Conservation (phyloP, 2,329 filamentous ascomycete species). For the Sordariomycetes sp. region DNA sequence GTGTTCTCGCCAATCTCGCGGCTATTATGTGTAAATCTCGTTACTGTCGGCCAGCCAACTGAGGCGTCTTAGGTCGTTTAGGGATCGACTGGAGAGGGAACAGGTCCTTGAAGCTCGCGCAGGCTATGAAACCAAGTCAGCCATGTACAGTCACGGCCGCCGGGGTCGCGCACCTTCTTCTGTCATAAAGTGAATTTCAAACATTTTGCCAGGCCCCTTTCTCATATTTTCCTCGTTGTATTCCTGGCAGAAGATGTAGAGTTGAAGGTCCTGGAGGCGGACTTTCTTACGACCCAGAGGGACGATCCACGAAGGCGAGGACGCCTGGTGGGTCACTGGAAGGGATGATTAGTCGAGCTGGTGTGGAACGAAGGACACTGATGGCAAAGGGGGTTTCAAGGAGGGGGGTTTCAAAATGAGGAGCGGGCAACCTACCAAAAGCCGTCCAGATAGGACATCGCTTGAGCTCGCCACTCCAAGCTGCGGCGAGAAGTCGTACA, state of each 20-base stretch:
- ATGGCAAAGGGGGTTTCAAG: not conserved
- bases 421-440: conserved; percentile 39
- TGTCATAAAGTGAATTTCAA: conserved; percentile 40
- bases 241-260: conserved; percentile 49
- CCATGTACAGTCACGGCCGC: too few species aligned
- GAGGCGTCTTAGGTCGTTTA: not conserved
- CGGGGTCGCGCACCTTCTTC: conserved; percentile 30
- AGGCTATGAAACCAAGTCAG: too few species aligned
- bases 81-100: not conserved
- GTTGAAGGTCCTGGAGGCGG: conserved; percentile 43
- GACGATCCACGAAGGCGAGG: conserved; percentile 39
- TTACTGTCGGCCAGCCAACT: not conserved
- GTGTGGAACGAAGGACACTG: not conserved
- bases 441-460: conserved; percentile 55
- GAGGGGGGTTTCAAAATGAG: not conserved
- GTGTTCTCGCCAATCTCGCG: too few species aligned
- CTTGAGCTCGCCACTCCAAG: conserved; percentile 43
- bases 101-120: conserved; percentile 7
- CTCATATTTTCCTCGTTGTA: conserved; percentile 46
- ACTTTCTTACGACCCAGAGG: conserved; percentile 36
- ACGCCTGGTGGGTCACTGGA: conserved; percentile 42
- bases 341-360: not conserved
- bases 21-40: too few species aligned
- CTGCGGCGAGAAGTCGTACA: conserved; percentile 45
- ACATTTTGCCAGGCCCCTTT: conserved; percentile 34